Conservation (phyloP, 768 basidiomycete genomes). For the Amanita jacksonii region DNA sequence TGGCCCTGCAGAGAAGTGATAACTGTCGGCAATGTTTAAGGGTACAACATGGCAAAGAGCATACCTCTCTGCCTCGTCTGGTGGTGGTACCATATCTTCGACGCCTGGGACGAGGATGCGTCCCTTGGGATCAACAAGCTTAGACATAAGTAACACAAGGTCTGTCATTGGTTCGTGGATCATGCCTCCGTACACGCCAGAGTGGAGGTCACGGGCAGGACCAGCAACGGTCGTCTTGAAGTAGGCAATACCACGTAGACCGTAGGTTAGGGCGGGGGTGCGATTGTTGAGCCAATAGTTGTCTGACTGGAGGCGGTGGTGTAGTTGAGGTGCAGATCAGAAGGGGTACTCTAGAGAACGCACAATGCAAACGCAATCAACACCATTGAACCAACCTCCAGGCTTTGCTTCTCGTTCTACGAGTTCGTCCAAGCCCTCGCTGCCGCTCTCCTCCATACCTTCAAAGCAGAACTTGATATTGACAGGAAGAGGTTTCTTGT, state of each 20-base stretch:
- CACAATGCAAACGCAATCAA: conserved; percentile 91
- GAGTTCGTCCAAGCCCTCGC: conserved; percentile 83
- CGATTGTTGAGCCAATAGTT: conserved; percentile 91
- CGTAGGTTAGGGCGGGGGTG: conserved; percentile 77
- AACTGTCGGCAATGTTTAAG: not conserved
- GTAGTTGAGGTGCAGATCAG: not conserved
- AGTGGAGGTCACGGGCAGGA: conserved; percentile 83
- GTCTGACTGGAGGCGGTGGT: conserved; percentile 49
- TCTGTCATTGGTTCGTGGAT: conserved; percentile 95
- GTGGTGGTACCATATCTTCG: conserved; percentile 69
- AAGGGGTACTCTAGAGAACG: conserved; percentile 16
- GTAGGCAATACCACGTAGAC: conserved; percentile 82
- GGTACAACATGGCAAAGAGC: not conserved
- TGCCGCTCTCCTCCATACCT: conserved; percentile 95
- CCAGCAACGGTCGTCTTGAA: conserved; percentile 77
- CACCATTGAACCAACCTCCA: conserved; percentile 76
- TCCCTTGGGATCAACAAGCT: conserved; percentile 72
- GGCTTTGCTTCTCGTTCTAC: conserved; percentile 64
- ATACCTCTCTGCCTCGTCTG: conserved; percentile 66
- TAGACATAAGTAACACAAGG: conserved; percentile 73
- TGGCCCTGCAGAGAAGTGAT: conserved; percentile 32
- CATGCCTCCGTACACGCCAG: conserved; percentile 74
- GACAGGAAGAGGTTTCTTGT: conserved; percentile 67
- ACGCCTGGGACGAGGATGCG: conserved; percentile 84
- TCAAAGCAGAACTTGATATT: conserved; percentile 91